A percentile compares a stretch with the other conserved stretches of the same genome.
These are phyloP conservation scores for Medicago ruthenica DNA, from an alignment of 306 rosid genomes.

Conservation along the genomic window DNA sequence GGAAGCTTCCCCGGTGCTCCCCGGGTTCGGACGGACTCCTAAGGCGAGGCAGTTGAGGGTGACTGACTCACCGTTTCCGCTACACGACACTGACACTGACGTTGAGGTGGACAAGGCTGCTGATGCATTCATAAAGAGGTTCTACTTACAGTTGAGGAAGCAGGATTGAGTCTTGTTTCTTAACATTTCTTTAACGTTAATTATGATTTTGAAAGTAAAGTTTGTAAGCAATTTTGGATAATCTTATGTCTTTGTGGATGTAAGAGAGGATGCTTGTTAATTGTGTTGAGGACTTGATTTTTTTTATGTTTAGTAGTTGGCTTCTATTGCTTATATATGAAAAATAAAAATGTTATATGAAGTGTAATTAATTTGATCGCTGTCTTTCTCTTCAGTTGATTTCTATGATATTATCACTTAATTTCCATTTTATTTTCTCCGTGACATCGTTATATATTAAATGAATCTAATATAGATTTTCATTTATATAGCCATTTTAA, in stretches of 20 bases:
- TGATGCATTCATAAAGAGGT: constrained; percentile 78
- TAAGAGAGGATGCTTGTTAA: constrained; percentile 25
- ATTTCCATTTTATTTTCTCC: not conserved
- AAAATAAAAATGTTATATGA: constrained; percentile 1
- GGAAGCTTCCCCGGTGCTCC: constrained; percentile 64
- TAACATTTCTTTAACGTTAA: not conserved
- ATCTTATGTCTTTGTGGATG: constrained; percentile 5
- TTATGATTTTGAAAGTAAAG: not conserved
- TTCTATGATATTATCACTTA: not conserved
- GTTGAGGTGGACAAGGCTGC: constrained; percentile 77
- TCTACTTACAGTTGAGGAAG: constrained; percentile 64
- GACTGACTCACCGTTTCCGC: constrained; percentile 91
- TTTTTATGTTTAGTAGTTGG: constrained; percentile 8
- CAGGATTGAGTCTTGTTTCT: constrained; percentile 43
- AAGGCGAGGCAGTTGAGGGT: constrained; percentile 78
- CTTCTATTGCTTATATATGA: constrained; percentile 18
- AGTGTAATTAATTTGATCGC: not conserved
- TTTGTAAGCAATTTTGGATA: constrained; percentile 35
- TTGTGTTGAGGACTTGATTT: constrained; percentile 32
- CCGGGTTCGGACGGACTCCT: constrained; percentile 62
- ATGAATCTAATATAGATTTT: too few relatives aligned
- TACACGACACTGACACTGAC: constrained; percentile 48
- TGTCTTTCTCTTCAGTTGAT: not conserved
- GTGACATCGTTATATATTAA: not conserved
- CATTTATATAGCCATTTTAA: too few relatives aligned